Conservation (phyloP, 1,139 yeast species). For the Kurtzmaniella natalensis region DNA sequence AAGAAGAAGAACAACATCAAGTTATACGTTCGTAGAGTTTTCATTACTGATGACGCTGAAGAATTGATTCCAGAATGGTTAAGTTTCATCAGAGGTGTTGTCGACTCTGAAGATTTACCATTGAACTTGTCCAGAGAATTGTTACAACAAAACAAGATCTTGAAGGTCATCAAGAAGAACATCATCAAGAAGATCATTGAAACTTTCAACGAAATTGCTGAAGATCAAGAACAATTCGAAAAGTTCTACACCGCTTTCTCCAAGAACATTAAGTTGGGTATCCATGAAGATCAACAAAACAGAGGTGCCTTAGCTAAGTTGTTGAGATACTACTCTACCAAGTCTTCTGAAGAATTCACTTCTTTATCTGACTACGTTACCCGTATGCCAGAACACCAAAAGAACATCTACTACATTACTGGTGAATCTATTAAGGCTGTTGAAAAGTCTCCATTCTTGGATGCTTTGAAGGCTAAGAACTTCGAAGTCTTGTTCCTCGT, state of each 20-base stretch:
- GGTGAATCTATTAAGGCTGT: slow-evolving; percentile 98
- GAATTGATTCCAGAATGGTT: slow-evolving; percentile 99
- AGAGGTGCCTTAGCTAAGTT: slow-evolving; percentile 93
- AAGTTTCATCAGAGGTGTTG: slow-evolving; percentile 97
- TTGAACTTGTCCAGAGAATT: slow-evolving; percentile 99
- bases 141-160: slow-evolving; percentile 99
- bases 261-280: slow-evolving; percentile 98
- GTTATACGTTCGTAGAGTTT: slow-evolving; percentile 98
- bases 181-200: slow-evolving; percentile 97
- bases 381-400: slow-evolving; percentile 99
- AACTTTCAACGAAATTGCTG: slow-evolving; percentile 98
- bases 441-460: slow-evolving; percentile 99
- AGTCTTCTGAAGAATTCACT: slow-evolving; percentile 89
- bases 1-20: slow-evolving; percentile 99
- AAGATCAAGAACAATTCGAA: slow-evolving; percentile 97
- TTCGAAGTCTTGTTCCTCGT: slow-evolving; percentile 96
- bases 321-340: slow-evolving; percentile 95
- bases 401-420: slow-evolving; percentile 98
- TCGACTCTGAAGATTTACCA: slow-evolving; percentile 99
- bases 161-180: slow-evolving; percentile 99
- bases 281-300: slow-evolving; percentile 99
- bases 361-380: slow-evolving; percentile 96
- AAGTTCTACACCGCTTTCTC: slow-evolving; percentile 98
- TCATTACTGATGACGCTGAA: slow-evolving; percentile 99
- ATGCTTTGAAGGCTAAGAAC: slow-evolving; percentile 96